A percentile compares a stretch with the other conserved stretches of the same genome.
Evolutionary conservation across 2,329 filamentous ascomycete genomes (phyloP).

Genomic region (Leptographium wingfieldii): DNA sequence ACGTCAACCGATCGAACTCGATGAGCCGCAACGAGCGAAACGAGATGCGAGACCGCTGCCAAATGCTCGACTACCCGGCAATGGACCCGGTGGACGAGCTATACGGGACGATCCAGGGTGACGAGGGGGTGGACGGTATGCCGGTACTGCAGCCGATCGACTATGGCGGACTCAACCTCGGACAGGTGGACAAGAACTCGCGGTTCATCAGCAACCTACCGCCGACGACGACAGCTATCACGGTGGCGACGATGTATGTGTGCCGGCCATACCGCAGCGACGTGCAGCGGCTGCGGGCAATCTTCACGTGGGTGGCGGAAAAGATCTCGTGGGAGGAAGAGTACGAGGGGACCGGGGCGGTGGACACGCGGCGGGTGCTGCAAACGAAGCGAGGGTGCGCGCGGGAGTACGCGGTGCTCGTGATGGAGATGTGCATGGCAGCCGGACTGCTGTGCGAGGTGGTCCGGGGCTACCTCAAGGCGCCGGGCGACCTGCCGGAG

Average conservation of each 20-base stretch:
- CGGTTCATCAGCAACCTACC: constrained; percentile 79
- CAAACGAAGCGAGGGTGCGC: constrained; percentile 73
- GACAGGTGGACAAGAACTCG: constrained; percentile 88
- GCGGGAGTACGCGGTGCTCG: constrained; percentile 78
- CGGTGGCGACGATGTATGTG: constrained; percentile 79
- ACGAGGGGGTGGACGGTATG: constrained; percentile 75
- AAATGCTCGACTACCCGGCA: constrained; percentile 86
- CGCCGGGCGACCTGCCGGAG: constrained; percentile 72
- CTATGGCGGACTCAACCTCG: constrained; percentile 67
- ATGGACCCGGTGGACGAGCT: constrained; percentile 84
- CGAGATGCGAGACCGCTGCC: constrained; percentile 77
- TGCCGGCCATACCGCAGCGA: constrained; percentile 92
- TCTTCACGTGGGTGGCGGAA: constrained; percentile 96
- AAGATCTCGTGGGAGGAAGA: constrained; percentile 94
- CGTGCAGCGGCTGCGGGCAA: constrained; percentile 81
- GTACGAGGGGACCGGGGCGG: constrained; percentile 66
- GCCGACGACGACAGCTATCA: constrained; percentile 66
- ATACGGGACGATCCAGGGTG: constrained; percentile 72
- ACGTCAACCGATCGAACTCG: constrained; percentile 91
- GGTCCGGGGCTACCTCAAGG: constrained; percentile 80
- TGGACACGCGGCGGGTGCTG: constrained; percentile 75
- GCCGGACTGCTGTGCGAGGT: constrained; percentile 81
- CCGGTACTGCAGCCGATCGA: constrained; percentile 74
- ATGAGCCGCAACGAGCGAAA: constrained; percentile 76
- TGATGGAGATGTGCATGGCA: constrained; percentile 85